Evolutionary conservation across 257 asterid species (phyloP).

Genomic region (Solanum megistacrolobum): DNA sequence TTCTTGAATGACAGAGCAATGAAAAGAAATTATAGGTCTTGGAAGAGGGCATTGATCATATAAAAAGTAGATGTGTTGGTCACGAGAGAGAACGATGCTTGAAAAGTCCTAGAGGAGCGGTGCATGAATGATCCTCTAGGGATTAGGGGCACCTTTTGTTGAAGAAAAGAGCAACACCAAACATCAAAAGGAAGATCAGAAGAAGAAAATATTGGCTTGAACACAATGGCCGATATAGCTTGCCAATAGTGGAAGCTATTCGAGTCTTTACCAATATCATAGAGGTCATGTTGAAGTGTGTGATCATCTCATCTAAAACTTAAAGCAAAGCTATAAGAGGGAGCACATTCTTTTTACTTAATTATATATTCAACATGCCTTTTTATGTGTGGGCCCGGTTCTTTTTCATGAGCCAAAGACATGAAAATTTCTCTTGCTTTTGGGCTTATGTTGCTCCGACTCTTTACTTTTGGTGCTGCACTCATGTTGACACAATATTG

Average conservation of each 20-base stretch:
- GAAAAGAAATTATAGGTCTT: no score
- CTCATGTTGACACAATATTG: background rate
- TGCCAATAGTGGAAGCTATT: background rate
- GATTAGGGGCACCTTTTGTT: no score
- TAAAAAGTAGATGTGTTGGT: no score
- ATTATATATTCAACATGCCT: background rate
- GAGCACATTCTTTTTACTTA: background rate
- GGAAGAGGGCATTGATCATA: no score
- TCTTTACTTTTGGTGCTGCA: background rate
- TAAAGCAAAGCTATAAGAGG: background rate
- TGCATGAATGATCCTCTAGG: no score
- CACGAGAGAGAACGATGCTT: no score
- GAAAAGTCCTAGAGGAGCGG: no score
- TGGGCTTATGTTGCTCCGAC: background rate
- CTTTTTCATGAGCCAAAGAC: background rate
- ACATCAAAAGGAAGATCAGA: background rate
- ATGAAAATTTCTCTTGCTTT: background rate
- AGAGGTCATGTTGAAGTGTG: background rate
- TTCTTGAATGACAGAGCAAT: no score
- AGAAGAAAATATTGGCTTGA: background rate
- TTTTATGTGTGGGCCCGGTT: background rate
- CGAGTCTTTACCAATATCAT: background rate
- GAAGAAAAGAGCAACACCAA: no score
- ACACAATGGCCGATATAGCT: background rate
- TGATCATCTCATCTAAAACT: background rate